Conservation (phyloP, 176 grass and related monocot species). For the Aegilops tauschii region DNA sequence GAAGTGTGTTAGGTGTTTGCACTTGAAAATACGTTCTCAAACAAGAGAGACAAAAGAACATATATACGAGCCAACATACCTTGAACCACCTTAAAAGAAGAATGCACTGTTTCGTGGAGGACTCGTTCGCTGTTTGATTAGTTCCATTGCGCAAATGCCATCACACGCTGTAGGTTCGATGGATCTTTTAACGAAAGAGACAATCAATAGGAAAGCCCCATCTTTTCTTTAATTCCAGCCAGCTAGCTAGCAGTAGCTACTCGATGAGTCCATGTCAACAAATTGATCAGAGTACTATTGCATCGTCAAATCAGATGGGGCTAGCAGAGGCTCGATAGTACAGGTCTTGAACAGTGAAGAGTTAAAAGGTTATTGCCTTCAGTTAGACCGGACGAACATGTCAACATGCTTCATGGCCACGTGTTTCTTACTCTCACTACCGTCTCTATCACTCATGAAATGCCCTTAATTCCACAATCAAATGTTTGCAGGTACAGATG, state of each 20-base stretch:
- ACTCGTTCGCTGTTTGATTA: background rate
- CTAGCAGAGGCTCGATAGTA: slow-evolving; percentile 13
- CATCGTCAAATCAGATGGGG: slow-evolving; percentile 35
- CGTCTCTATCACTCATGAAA: background rate
- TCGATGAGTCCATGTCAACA: slow-evolving; percentile 25
- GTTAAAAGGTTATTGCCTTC: slow-evolving; percentile 18
- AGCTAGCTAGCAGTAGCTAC: background rate
- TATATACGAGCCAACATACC: background rate
- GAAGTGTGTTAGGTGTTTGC: background rate
- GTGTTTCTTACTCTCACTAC: slow-evolving; percentile 21
- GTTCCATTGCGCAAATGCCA: slow-evolving; percentile 21
- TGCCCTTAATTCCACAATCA: background rate
- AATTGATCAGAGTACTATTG: slow-evolving; percentile 21
- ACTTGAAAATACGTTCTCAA: background rate
- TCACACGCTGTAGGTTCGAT: background rate
- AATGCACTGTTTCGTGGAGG: background rate
- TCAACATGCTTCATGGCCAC: slow-evolving; percentile 18
- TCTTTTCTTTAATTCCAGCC: background rate
- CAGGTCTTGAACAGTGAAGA: background rate
- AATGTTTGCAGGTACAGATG: background rate
- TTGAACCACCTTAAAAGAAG: background rate
- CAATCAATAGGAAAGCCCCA: background rate
- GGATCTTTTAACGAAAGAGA: slow-evolving; percentile 10
- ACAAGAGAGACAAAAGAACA: background rate
- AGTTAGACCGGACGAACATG: slow-evolving; percentile 18